Conservation (phyloP, 345 rosid genomes). For the Gossypium sturtianum region DNA sequence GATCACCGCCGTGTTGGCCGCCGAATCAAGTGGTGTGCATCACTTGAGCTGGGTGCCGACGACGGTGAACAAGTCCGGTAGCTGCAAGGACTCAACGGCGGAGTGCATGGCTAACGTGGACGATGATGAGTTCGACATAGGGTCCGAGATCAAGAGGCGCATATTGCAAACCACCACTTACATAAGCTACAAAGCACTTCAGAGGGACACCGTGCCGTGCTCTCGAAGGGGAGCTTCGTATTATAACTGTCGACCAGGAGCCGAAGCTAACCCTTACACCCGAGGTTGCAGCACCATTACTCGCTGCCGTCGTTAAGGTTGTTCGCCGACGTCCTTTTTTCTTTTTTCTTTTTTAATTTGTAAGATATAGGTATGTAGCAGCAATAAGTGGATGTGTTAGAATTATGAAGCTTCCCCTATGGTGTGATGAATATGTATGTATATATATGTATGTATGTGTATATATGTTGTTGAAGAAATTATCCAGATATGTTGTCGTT, state of each 20-base stretch:
- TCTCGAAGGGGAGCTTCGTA: constrained; percentile 78
- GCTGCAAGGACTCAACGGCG: constrained; percentile 50
- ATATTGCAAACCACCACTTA: constrained; percentile 54
- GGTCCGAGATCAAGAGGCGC: constrained; percentile 55
- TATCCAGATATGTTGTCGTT: neutral
- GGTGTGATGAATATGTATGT: neutral
- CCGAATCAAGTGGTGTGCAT: constrained; percentile 15
- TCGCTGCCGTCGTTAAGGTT: constrained; percentile 53
- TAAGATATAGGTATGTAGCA: neutral
- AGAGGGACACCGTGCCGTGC: constrained; percentile 66
- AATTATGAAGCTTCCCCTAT: neutral
- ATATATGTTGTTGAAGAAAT: neutral
- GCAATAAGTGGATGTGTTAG: constrained; percentile 4
- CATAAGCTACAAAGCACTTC: constrained; percentile 73
- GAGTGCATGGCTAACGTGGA: constrained; percentile 43
- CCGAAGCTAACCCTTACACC: constrained; percentile 66
- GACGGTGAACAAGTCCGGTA: constrained; percentile 2
- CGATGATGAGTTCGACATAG: constrained; percentile 50
- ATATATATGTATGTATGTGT: neutral
- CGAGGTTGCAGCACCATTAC: constrained; percentile 81
- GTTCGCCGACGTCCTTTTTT: neutral
- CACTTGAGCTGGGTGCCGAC: constrained; percentile 37
- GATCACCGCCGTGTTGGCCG: constrained; percentile 24
- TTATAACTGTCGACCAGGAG: constrained; percentile 77
- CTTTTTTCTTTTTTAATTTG: neutral